Conservation (phyloP, 1,284 basidiomycete genomes). For the Ganoderma sinense region DNA sequence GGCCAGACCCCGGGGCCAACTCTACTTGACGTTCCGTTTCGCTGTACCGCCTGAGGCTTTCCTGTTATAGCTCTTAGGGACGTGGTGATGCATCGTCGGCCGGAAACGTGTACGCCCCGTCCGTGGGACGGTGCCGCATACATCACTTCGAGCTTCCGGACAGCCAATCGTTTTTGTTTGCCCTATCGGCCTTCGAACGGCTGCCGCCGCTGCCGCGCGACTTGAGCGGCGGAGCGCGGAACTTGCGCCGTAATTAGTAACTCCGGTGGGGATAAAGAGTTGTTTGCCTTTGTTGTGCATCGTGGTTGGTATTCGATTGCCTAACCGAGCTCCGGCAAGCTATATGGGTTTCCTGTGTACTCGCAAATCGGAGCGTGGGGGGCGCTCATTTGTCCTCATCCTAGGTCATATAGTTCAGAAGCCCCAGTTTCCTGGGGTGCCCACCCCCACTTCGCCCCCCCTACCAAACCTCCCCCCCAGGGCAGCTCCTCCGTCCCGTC, state of each 20-base stretch:
- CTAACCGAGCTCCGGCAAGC: not conserved
- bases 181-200: not conserved
- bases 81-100: not conserved
- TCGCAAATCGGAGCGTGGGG: not conserved
- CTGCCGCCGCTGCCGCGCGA: not conserved
- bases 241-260: not conserved
- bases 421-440: not conserved
- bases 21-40: not conserved
- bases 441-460: not conserved
- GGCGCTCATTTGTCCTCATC: conserved; percentile 3
- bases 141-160: not conserved
- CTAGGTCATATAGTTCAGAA: not conserved
- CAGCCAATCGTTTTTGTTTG: not conserved
- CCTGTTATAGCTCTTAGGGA: not conserved
- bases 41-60: not conserved
- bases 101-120: too few relatives aligned
- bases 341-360: too few relatives aligned
- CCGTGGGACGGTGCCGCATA: not conserved
- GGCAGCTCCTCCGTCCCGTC: not conserved
- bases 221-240: not conserved
- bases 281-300: not conserved
- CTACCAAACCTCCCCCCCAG: not conserved
- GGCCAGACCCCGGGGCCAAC: not conserved
- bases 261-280: not conserved
- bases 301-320: not conserved